Evolutionary conservation across 306 rosid genomes (phyloP), one percentile per base, ranked within the genome.

Genomic region (Oemleria cerasiformis): DNA sequence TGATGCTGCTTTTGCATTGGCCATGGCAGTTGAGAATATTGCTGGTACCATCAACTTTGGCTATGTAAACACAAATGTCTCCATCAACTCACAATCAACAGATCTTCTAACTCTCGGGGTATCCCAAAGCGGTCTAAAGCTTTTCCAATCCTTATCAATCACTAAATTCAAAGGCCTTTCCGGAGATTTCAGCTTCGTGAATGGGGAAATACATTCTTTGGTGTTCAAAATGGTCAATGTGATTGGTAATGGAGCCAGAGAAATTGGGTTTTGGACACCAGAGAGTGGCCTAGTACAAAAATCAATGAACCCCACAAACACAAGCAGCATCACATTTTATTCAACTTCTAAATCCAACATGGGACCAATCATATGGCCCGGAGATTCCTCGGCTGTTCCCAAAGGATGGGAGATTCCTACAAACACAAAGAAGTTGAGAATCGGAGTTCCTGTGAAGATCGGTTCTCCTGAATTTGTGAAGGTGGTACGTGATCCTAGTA

Each of bases 401-500:
- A 85, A 85, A 62, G 90, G 90, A 9, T 85, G 86, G 90, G 79
- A 76, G 49, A 72, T 74, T 55, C 90, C 92, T 1, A 75, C 80
- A 36, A 83, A 47, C 39, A 88, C 44, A 23, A 83, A 68, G 58
- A 78, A 65, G 14, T 47, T 87, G 42, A 75, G 42, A 70, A 59
- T 78, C 6, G 86, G 86, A n/a, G 86, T 87, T 43, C 84, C 86
- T 0, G 86, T 78, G 1, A 85, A 45, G 64, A 8, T 7, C 2
- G 81, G 84, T n/a, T 88, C 74, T 51, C 17, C 55, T 12, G 84
- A 81, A 73, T 88, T 88, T 75, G 86, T 83, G 38, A 54, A 72
- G 7, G 19, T 77, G 66, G 66, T 30, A 0, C 39, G 30, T 72
- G 84, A 79, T 36, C 10, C 55, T 12, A 51, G 12, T 23, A 62